Base-by-base conservation (phyloP, 176 grass and related monocot species). In the Eragrostis curvula region DNA sequence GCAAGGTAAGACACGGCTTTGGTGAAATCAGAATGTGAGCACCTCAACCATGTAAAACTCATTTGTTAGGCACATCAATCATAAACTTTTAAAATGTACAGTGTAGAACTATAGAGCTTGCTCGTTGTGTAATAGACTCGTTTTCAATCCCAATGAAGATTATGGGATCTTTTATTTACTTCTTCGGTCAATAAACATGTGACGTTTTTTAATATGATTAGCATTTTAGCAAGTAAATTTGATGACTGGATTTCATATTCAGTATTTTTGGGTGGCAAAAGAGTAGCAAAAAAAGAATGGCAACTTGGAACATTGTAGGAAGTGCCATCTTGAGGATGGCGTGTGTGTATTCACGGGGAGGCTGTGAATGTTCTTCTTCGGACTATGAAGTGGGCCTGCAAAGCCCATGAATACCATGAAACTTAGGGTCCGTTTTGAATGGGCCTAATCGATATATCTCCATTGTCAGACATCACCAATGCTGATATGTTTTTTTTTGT, bases 11-110 rank as follows among this genome's bases (percentile, higher is more conserved):
- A 13, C 28, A 70, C 40, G 27, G 18, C 39, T 85, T 85, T 60
- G 4, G 51, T 45, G 55, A 32, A 73, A 24, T 25, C 62, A 49
- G 51, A 66, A 48, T 64, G 30, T 77, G 49, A 41, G 17, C 43
- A 47, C 45, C 23, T 71, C 25, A 17, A 71, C 53, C 66, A 71
- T 71, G 66, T 45, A 2, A 46, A 57, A 8, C 21, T 30, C 36
- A 12, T 30, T 9, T 71, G 24, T 30, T 18, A 60, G 51, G 16
- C 41, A 71, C n/a, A 58, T 7, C 10, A 4, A 41, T 58, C 20
- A 53, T 65, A 6, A 64, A 74, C 68, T 68, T 79, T 79, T 51
- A 50, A 10, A 29, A 79, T 80, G 82, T 89, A 73, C 73, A 89
- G 12, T 17, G 28, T 72, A 73, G 74, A 82, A 81, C 77, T 67